Evolutionary conservation across 805 yeast genomes (phyloP), one percentile per base, ranked within the genome.

Genomic region (Candida insectorum): DNA sequence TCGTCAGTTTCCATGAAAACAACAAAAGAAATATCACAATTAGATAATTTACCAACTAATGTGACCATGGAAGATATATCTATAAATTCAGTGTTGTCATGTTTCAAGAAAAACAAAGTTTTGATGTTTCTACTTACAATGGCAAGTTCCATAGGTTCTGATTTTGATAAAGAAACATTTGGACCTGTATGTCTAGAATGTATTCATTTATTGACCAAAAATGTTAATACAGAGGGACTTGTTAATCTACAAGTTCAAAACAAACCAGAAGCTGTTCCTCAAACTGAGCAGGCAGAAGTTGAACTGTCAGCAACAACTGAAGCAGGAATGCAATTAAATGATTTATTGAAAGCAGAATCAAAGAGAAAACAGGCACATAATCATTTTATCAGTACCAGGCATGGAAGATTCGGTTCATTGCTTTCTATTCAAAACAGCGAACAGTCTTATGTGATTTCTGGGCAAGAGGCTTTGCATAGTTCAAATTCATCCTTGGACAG

Each of bases 401-500:
- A 91, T 52, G 89, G 93, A 2, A 71, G 95, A 33, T 91, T 91
- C 62, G 98, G 98, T 1, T 80, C 97, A 0, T 62, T 89, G 41
- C 57, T 88, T 8, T 80, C 95, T 2, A 67, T 91, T 19, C 78
- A 81, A 39, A 75, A 81, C 13, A 69, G 72, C 16, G 79, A 79
- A 33, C 50, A 39, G 16, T 56, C 84, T 13, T 75, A 85, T 5
- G 72, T 87, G 1, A 72, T 93, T 3, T 65, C 71, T 3, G 93
- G 95, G 2, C 89, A 85, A 44, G 73, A 75, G 18, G 86, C 80
- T 3, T 48, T 83, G 3, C 45, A 65, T 8, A 65, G 70, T 27
- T 68, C 70, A 14, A 60, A 44, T n/a, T 69, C 75, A 28, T 65
- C 88, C 0, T 56, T 91, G 22, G 71, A 74, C 16, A 71, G 76